Evolutionary conservation across 805 yeast genomes (phyloP).

Genomic region (Ogataea thermomethanolica): DNA sequence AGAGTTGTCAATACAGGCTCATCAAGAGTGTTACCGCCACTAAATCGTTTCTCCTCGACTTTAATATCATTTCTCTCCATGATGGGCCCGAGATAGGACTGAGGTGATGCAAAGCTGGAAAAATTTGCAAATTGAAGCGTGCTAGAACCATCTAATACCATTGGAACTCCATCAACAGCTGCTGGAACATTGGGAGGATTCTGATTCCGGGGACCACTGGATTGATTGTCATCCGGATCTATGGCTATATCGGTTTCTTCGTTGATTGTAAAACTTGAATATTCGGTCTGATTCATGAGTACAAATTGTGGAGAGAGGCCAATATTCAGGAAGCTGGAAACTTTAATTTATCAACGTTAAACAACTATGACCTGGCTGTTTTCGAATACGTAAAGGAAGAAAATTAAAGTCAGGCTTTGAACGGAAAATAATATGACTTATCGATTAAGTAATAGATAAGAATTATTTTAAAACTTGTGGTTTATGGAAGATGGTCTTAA

Average conservation of each 20-base stretch:
- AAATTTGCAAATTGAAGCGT: slow-evolving; percentile 5
- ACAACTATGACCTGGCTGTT: too few species aligned
- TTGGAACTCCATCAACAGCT: too few species aligned
- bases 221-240: not conserved
- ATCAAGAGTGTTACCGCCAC: slow-evolving; percentile 57
- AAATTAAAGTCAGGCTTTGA: too few species aligned
- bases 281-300: not conserved
- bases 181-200: not conserved
- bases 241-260: not conserved
- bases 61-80: slow-evolving; percentile 26
- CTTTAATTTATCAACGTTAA: too few species aligned
- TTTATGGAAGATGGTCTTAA: too few species aligned
- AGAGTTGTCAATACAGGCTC: slow-evolving; percentile 52
- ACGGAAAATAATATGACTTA: too few species aligned
- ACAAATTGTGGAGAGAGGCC: too few species aligned
- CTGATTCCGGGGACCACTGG: not conserved
- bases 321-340: too few species aligned
- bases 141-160: too few species aligned
- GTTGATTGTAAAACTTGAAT: not conserved
- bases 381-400: too few species aligned
- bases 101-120: slow-evolving; percentile 30
- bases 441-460: too few species aligned
- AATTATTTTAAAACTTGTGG: too few species aligned
- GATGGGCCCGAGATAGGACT: slow-evolving; percentile 26
- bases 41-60: slow-evolving; percentile 46